Evolutionary conservation across 305 asterid species (phyloP), one percentile per base, ranked within the genome.

Genomic region (Withania somnifera): DNA sequence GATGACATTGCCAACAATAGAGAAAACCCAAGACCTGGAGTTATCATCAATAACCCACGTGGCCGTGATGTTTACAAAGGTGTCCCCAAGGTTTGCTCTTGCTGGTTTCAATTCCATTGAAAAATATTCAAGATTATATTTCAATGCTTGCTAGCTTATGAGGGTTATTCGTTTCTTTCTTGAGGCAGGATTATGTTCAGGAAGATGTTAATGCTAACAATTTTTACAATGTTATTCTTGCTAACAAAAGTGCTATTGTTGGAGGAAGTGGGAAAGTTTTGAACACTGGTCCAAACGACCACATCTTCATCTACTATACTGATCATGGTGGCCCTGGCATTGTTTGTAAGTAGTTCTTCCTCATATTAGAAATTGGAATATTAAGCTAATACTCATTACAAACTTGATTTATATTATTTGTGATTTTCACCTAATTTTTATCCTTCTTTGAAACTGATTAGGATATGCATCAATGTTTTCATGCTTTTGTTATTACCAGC

Each of bases 51-150:
- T 14, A 79, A 82, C 36, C 90, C 92, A 77, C 64, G 45, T 51
- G 90, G 89, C 26, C 82, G 26, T n/a, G 78, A 89, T 73, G 87
- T 89, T 52, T 87, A 89, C 61, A 19, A 84, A 57, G 90, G 89
- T 80, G 88, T 87, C 26, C 92, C 92, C 24, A 89, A 89, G 92
- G 99, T 93, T 86, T 77, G 86, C 75, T 64, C 68, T 82, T 30
- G 24, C 26, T 34, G 58, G 17, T 82, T 57, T 76, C 73, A 73
- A 51, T 22, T 76, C 81, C 58, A 79, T 63, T 86, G 86, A 88
- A n/a, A n/a, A n/a, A n/a, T n/a, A n/a, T n/a, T n/a, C n/a, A n/a
- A n/a, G n/a, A n/a, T n/a, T n/a, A n/a, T n/a, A n/a, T n/a, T n/a
- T n/a, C n/a, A n/a, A 28, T 63, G 76, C 73, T 83, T 36, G 67